Percentiles rank a stretch among this genome's conserved stretches.
Conservation (phyloP, 805 yeast genomes). For the Kuraishia ogatae region DNA sequence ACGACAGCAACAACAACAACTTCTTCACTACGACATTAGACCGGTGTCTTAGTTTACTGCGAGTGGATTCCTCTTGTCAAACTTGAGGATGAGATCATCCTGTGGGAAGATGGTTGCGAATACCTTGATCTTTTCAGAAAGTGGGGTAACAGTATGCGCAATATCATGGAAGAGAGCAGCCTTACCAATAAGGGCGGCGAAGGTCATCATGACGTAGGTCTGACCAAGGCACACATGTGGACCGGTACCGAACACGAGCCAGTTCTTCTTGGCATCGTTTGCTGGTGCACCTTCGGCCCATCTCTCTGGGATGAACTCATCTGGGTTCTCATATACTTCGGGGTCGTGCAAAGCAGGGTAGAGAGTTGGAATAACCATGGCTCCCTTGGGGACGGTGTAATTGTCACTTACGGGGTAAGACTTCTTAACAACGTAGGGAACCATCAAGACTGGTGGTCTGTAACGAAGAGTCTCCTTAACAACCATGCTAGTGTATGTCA, state of each 20-base stretch:
- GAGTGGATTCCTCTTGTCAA: constrained; percentile 55
- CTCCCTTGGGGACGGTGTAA: constrained; percentile 92
- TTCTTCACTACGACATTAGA: too few species aligned
- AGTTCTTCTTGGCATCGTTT: constrained; percentile 71
- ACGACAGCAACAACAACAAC: too few species aligned
- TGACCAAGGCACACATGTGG: constrained; percentile 96
- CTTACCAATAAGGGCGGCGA: constrained; percentile 87
- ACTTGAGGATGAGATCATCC: constrained; percentile 82
- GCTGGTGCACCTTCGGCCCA: constrained; percentile 80
- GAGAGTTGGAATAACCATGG: constrained; percentile 93
- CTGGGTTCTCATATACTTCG: constrained; percentile 92
- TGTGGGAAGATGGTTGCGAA: constrained; percentile 98
- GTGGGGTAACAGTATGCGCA: constrained; percentile 72
- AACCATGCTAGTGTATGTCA: constrained; percentile 85
- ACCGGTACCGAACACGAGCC: constrained; percentile 97
- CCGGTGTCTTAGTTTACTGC: background rate
- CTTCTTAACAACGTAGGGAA: constrained; percentile 89
- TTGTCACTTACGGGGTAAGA: constrained; percentile 73
- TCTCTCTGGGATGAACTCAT: constrained; percentile 90
- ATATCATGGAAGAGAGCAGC: constrained; percentile 76
- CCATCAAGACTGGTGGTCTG: constrained; percentile 98
- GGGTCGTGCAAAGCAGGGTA: constrained; percentile 98
- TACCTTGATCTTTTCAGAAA: constrained; percentile 87
- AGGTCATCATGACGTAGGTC: constrained; percentile 84
- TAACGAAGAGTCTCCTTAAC: constrained; percentile 89